Evolutionary conservation across 805 yeast species (phyloP), one percentile per base, ranked within the genome.

Genomic region (Schwanniomyces pseudopolymorphus): DNA sequence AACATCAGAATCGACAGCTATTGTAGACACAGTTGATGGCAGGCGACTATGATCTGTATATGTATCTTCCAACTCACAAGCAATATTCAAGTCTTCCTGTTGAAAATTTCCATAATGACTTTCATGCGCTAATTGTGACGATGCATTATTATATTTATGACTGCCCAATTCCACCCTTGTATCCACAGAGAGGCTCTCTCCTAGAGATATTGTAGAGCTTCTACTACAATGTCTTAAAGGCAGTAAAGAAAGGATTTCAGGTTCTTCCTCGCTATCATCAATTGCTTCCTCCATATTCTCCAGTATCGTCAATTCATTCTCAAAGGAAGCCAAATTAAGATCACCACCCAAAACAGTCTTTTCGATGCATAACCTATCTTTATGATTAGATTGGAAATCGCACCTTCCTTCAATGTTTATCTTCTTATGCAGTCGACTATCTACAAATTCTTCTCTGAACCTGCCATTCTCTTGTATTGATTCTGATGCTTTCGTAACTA

Each of bases 191-290:
- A 28, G 8, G 14, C 16, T 17, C 4, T 42, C 44, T 3, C 8
- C 17, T 6, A 5, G 21, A 3, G 33, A 35, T 4, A 19, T 22
- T 13, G 45, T 37, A 8, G 41, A 43, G 26, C 41, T 36, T n/a
- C 45, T n/a, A 19, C 35, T 35, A 9, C 3, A 9, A 25, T 27
- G 7, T 19, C n/a, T 35, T 10, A 33, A 33, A 5, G 44, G 33
- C 11, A 47, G 37, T 17, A 39, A 45, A 8, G 48, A 31, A 9
- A 49, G 41, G 4, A 50, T 28, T 7, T 46, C 46, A 5, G 47
- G 45, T 35, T 55, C 59, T 2, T 54, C 59, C 45, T 55, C 59
- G 45, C 59, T 55, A 43, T 55, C 54, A 7, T 51, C 56, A 9
- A 55, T 44, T n/a, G 45, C 16, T 13, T 37, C 41, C 3, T 28